Conservation (phyloP, 1,284 basidiomycete genomes). For the Microbotryum scabiosae region DNA sequence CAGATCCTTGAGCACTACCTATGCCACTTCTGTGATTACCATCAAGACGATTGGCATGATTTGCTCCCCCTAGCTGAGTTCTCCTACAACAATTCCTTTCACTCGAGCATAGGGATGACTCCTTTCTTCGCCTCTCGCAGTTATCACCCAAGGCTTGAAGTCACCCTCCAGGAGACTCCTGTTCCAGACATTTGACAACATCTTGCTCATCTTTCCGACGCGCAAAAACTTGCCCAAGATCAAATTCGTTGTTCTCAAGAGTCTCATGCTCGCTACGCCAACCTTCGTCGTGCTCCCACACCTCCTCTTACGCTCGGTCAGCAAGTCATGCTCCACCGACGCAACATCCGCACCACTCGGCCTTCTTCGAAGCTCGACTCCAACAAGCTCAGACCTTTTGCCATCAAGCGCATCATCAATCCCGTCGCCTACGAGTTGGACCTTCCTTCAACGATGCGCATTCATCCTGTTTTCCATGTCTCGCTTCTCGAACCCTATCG, state of each 20-base stretch:
- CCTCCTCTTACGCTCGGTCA: neutral
- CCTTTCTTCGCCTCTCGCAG: conserved; percentile 23
- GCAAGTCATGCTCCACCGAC: conserved; percentile 26
- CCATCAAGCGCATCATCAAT: neutral
- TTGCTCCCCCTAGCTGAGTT: conserved; percentile 32
- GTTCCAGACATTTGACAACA: too few species aligned
- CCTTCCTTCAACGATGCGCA: conserved; percentile 7
- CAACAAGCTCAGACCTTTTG: conserved; percentile 10
- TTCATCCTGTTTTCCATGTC: conserved; percentile 13
- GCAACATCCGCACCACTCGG: conserved; percentile 17
- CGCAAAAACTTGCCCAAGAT: too few species aligned
- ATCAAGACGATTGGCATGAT: conserved; percentile 31
- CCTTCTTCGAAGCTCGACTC: conserved; percentile 12
- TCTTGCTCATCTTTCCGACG: too few species aligned
- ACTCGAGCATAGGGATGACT: conserved; percentile 26
- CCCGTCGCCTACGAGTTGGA: conserved; percentile 7
- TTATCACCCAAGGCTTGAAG: neutral
- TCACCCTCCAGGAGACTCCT: neutral
- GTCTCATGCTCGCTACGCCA: too few species aligned
- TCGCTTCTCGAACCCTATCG: conserved; percentile 10
- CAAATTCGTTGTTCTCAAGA: too few species aligned
- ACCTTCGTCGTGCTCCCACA: too few species aligned
- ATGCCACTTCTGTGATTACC: conserved; percentile 17
- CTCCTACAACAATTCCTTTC: conserved; percentile 32
- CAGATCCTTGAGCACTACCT: conserved; percentile 44